phyloP scores from a whole-genome alignment of 2,329 filamentous ascomycete species.

The Fusarium sp. region DNA sequence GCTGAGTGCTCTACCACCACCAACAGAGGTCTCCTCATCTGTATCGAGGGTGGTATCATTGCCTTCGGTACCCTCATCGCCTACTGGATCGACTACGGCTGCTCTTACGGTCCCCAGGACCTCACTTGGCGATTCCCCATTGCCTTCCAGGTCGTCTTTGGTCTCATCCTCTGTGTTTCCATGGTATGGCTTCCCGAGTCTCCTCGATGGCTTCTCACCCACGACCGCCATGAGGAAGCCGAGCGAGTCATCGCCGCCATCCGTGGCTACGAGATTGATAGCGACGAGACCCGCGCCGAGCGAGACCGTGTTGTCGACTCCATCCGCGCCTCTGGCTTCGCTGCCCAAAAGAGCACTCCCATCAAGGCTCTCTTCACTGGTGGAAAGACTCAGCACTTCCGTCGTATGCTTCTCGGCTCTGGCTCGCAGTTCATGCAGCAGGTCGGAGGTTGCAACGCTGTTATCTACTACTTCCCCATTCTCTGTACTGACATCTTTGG shows the following conservation, averaged over 20 bases:
- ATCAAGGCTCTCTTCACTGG: slow-evolving; percentile 69
- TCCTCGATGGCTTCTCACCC: slow-evolving; percentile 61
- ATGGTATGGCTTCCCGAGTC: slow-evolving; percentile 63
- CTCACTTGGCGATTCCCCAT: slow-evolving; percentile 69
- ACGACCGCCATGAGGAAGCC: slow-evolving; percentile 62
- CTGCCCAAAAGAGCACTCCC: slow-evolving; percentile 60
- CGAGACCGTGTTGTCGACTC: slow-evolving; percentile 63
- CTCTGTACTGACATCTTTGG: slow-evolving; percentile 60
- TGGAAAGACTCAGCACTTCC: slow-evolving; percentile 75
- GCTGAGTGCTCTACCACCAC: slow-evolving; percentile 66
- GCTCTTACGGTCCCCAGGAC: slow-evolving; percentile 59
- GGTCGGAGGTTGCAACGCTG: slow-evolving; percentile 68
- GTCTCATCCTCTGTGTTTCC: slow-evolving; percentile 57
- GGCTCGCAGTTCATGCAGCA: slow-evolving; percentile 74
- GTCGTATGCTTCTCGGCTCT: slow-evolving; percentile 72
- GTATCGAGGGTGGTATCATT: slow-evolving; percentile 61
- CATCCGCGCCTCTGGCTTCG: slow-evolving; percentile 67
- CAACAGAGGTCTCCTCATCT: slow-evolving; percentile 67
- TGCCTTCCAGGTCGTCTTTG: slow-evolving; percentile 57
- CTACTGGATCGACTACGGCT: slow-evolving; percentile 61
- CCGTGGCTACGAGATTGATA: slow-evolving; percentile 60
- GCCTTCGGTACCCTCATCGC: slow-evolving; percentile 58
- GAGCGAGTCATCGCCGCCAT: slow-evolving; percentile 49
- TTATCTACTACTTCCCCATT: slow-evolving; percentile 73
- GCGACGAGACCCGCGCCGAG: slow-evolving; percentile 69